Evolutionary conservation across 164 flowering plant genomes (phyloP).

Genomic region (Cinnamomum micranthum): DNA sequence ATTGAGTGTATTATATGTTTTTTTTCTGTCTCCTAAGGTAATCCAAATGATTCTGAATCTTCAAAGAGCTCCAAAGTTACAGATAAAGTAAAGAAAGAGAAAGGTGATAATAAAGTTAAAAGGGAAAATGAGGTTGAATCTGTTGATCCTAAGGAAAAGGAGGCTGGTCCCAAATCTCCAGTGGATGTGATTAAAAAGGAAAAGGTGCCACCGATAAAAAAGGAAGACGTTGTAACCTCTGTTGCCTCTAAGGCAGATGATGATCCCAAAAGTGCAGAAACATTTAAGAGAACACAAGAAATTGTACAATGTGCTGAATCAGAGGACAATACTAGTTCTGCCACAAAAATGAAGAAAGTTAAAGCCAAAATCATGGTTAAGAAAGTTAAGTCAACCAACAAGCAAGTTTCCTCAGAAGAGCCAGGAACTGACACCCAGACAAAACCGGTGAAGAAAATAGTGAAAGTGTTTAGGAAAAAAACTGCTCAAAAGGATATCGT

Average conservation of each 20-base stretch:
- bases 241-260: background rate
- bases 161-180: conserved; percentile 10
- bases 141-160: background rate
- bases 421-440: conserved; percentile 1
- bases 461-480: conserved; percentile 42
- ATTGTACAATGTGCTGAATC: conserved; percentile 9
- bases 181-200: conserved; percentile 1
- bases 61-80: conserved; percentile 21
- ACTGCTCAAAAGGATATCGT: conserved; percentile 24
- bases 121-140: background rate
- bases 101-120: conserved; percentile 27
- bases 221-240: background rate
- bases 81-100: conserved; percentile 18
- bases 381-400: background rate
- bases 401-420: background rate
- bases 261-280: conserved; percentile 16
- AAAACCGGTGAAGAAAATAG: conserved; percentile 57
- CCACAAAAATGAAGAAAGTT: background rate
- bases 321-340: background rate
- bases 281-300: conserved; percentile 11
- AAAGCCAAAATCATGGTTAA: background rate
- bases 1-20: background rate
- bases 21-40: conserved; percentile 17
- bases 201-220: conserved; percentile 8
- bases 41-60: conserved; percentile 21